Conservation (phyloP, 768 basidiomycete genomes). For the Tulasnella sp. region DNA sequence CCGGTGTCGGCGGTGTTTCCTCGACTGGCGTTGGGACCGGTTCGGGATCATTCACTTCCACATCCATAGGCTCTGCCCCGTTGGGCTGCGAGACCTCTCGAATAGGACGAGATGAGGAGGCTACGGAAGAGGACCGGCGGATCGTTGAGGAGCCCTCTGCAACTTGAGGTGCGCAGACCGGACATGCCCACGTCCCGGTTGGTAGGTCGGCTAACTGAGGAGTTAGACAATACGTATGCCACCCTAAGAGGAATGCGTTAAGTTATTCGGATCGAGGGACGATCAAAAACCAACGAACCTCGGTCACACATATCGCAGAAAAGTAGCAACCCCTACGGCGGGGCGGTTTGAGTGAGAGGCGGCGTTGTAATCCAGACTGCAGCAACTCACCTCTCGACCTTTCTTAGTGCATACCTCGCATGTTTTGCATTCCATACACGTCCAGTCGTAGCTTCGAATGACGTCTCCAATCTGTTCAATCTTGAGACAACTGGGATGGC, state of each 20-base stretch:
- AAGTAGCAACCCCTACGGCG: conserved; percentile 67
- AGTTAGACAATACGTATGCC: conserved; percentile 79
- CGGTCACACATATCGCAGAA: conserved; percentile 96
- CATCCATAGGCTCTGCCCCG: neutral
- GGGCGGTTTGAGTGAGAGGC: conserved; percentile 31
- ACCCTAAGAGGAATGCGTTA: conserved; percentile 53
- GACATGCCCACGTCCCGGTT: conserved; percentile 78
- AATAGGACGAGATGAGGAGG: conserved; percentile 49
- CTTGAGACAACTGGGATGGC: conserved; percentile 86
- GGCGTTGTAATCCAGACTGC: neutral
- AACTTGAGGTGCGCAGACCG: conserved; percentile 53
- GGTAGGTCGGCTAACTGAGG: conserved; percentile 75
- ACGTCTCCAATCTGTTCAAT: conserved; percentile 58
- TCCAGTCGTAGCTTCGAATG: conserved; percentile 79
- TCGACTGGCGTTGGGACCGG: conserved; percentile 21
- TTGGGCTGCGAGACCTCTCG: neutral
- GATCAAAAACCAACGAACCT: conserved; percentile 52
- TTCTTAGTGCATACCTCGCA: conserved; percentile 87
- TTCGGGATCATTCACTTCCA: conserved; percentile 13
- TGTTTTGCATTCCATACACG: conserved; percentile 87
- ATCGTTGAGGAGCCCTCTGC: conserved; percentile 36
- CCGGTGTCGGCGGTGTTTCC: conserved; percentile 8
- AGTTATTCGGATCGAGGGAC: conserved; percentile 34
- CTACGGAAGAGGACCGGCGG: conserved; percentile 45
- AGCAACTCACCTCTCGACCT: conserved; percentile 77